These are phyloP conservation scores for Stropharia rugosoannulata DNA, from an alignment of 768 basidiomycete genomes.

Conservation along the genomic window DNA sequence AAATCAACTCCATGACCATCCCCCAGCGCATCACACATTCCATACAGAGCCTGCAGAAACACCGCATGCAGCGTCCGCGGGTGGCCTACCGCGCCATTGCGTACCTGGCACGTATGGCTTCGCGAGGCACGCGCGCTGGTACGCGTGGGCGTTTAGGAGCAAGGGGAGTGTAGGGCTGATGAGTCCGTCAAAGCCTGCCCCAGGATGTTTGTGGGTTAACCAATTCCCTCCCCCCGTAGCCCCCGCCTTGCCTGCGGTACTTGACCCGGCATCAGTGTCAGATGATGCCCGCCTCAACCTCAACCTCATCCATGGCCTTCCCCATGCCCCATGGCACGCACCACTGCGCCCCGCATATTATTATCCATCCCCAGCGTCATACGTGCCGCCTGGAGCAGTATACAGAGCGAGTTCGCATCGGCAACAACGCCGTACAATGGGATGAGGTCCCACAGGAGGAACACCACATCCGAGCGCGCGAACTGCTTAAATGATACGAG, in stretches of 20 bases:
- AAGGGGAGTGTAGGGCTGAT: background rate
- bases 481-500: slow-evolving; percentile 42
- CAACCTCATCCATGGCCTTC: too few species aligned
- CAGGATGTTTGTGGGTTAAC: background rate
- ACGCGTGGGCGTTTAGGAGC: slow-evolving; percentile 22
- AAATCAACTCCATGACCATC: too few species aligned
- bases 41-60: slow-evolving; percentile 57
- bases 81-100: slow-evolving; percentile 40
- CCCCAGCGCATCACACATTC: slow-evolving; percentile 35
- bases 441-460: slow-evolving; percentile 67
- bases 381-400: slow-evolving; percentile 61
- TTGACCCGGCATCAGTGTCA: too few species aligned
- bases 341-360: slow-evolving; percentile 47
- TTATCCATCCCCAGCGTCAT: slow-evolving; percentile 51
- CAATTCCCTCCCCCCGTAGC: too few species aligned
- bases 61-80: slow-evolving; percentile 51
- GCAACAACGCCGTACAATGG: slow-evolving; percentile 57
- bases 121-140: slow-evolving; percentile 26
- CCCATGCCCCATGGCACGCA: slow-evolving; percentile 30
- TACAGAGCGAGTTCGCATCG: slow-evolving; percentile 52
- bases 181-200: background rate
- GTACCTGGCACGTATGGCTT: slow-evolving; percentile 21
- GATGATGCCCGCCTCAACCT: too few species aligned
- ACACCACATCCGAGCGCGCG: slow-evolving; percentile 61
- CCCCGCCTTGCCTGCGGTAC: too few species aligned